Base-by-base conservation (phyloP, 1,284 basidiomycete genomes). In the Malassezia obtusa region DNA sequence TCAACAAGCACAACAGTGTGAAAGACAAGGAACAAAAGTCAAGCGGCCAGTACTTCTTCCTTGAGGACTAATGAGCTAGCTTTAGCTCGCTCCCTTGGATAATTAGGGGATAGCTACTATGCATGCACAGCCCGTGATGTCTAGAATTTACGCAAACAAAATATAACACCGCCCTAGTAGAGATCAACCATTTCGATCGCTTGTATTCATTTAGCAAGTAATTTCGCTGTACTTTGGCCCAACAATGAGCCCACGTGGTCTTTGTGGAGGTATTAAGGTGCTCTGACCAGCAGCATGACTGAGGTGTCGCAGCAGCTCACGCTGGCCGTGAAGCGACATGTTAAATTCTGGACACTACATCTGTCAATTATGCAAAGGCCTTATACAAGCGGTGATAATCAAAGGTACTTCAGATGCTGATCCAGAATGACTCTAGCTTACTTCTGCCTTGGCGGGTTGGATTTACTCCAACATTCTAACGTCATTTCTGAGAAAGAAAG, bases 21-120 rank as follows among this genome's bases (percentile, higher is more conserved):
- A 73, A 73, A 61, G 71, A 73, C 56, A 73, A 73, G 63, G 71
- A 73, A 58, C 68, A 72, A 60, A 72, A 73, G 63, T 56, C 63
- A 8, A 62, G 60, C 19, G 70, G 70, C 39, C 60, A 67, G 44
- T 73, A 73, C 64, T 72, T 71, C 58, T 71, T 73, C 68, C 52
- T 73, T 32, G 70, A 67, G 49, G 65, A 71, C 28, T 67, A 61
- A 55, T 10, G n/a, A 39, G n/a, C n/a, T 36, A 36, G n/a, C 35
- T 36, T 36, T 36, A n/a, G 15, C 8, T n/a, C 11, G 17, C 30
- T 35, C 17, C 30, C 4, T 35, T 36, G 35, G 3, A 36, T 36
- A 36, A 36, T 24, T 44, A 30, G 28, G 7, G 28, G 6, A 30
- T n/a, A n/a, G n/a, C n/a, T n/a, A n/a, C n/a, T n/a, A n/a, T 30